These are phyloP conservation scores for Hyaloscypha bicolor DNA, from an alignment of 495 filamentous ascomycete genomes.

Conservation along the genomic window DNA sequence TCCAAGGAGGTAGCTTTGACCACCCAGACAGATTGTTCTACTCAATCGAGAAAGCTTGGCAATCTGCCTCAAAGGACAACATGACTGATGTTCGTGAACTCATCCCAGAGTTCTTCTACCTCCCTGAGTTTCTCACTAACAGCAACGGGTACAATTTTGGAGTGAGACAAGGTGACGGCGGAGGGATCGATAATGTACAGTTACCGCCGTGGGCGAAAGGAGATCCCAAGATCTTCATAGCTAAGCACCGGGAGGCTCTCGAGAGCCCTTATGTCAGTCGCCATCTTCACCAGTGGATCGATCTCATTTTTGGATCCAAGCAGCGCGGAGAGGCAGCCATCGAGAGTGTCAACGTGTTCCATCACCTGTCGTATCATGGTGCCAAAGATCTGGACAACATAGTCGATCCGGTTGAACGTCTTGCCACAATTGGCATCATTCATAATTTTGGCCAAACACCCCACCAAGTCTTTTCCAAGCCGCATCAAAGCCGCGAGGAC, in stretches of 20 bases:
- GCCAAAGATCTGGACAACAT: slow-evolving; percentile 92
- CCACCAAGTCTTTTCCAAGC: slow-evolving; percentile 84
- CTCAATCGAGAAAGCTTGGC: slow-evolving; percentile 89
- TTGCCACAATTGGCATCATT: slow-evolving; percentile 91
- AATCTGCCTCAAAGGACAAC: slow-evolving; percentile 84
- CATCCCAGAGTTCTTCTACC: slow-evolving; percentile 95
- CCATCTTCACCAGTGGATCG: slow-evolving; percentile 92
- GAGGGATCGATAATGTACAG: slow-evolving; percentile 77
- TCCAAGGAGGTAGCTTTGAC: slow-evolving; percentile 95
- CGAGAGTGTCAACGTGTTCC: slow-evolving; percentile 93
- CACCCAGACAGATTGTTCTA: slow-evolving; percentile 95
- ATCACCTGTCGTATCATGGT: slow-evolving; percentile 91
- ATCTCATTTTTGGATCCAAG: slow-evolving; percentile 92
- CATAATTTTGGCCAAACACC: slow-evolving; percentile 99
- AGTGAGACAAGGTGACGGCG: slow-evolving; percentile 74
- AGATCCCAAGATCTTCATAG: slow-evolving; percentile 92
- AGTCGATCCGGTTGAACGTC: slow-evolving; percentile 78
- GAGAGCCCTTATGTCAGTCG: slow-evolving; percentile 93
- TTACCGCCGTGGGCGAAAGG: slow-evolving; percentile 97
- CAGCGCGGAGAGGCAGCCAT: slow-evolving; percentile 92
- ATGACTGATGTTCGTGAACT: slow-evolving; percentile 93
- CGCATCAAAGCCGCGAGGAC: slow-evolving; percentile 75
- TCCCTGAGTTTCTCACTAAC: slow-evolving; percentile 91
- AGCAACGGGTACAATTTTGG: slow-evolving; percentile 95
- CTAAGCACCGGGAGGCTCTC: slow-evolving; percentile 90